Evolutionary conservation across 345 rosid genomes (phyloP), one percentile per base, ranked within the genome.

Genomic region (Rhodomyrtus tomentosa): DNA sequence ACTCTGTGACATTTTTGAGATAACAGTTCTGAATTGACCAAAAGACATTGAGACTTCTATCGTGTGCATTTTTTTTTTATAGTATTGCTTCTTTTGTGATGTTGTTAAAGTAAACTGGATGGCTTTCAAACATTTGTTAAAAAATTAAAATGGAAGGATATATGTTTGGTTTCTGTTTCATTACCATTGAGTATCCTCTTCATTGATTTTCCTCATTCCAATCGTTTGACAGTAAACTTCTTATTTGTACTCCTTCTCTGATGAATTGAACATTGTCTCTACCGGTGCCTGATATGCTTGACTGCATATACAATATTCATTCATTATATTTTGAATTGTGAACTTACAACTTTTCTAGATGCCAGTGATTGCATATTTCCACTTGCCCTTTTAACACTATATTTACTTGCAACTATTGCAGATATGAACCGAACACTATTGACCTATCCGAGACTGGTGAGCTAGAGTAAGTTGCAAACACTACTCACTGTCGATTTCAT

Each of bases 351-450:
- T 68, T 62, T 68, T 40, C 54, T 38, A 52, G 83, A 52, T 32
- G 82, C 14, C 24, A 82, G 54, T 29, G n/a, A 32, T 20, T 48
- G 40, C 85, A 4, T 36, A 27, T 50, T 84, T 82, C 84, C 74
- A 62, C 10, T 7, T 32, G 76, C 45, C 42, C 24, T 32, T 68
- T 10, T 32, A 62, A 62, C 76, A 32, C 42, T 22, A 29, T 81
- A 55, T 81, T 50, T 29, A 50, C 56, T 27, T 81, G 38, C 82
- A 50, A 50, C 4, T 50, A 50, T 82, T 84, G 79, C 93, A 97
- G 99, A 93, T 97, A 97, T 79, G 98, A 97, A 90, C 99, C 99
- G 83, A 97, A 97, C 90, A 97, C 99, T 20, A 89, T 97, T 84
- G 99, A 97, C 90, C 93, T 97, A 18, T 88, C 99, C 68, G 96